Conservation (phyloP, 2,329 filamentous ascomycete genomes). For the Xylaria multiplex region DNA sequence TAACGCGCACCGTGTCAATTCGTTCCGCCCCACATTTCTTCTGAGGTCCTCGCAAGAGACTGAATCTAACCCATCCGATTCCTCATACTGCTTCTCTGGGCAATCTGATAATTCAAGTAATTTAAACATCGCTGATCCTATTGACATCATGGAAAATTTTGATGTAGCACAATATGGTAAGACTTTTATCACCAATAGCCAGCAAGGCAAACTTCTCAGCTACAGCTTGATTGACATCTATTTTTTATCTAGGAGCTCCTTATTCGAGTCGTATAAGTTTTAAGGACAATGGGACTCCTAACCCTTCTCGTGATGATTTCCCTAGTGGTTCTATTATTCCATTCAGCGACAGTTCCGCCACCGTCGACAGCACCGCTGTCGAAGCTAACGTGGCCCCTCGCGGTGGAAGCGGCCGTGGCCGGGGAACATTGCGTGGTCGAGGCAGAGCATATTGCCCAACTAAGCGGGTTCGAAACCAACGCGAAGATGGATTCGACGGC, state of each 20-base stretch:
- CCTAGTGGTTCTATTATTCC: background rate
- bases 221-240: background rate
- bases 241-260: background rate
- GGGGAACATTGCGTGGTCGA: background rate
- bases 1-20: background rate
- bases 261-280: background rate
- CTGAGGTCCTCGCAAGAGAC: background rate
- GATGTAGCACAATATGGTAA: background rate
- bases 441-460: background rate
- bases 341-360: background rate
- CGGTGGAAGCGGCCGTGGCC: background rate
- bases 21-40: background rate
- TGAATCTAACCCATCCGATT: background rate
- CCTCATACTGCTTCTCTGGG: background rate
- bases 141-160: background rate
- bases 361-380: no score
- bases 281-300: background rate
- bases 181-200: background rate
- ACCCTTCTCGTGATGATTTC: background rate
- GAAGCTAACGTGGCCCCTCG: background rate
- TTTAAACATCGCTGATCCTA: no score
- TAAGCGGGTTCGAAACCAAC: slow-evolving; percentile 9
- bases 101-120: background rate
- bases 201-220: background rate
- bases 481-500: background rate